phyloP scores from a whole-genome alignment of 352 stramenopile genomes.

The Globisporangium cederbergense region DNA sequence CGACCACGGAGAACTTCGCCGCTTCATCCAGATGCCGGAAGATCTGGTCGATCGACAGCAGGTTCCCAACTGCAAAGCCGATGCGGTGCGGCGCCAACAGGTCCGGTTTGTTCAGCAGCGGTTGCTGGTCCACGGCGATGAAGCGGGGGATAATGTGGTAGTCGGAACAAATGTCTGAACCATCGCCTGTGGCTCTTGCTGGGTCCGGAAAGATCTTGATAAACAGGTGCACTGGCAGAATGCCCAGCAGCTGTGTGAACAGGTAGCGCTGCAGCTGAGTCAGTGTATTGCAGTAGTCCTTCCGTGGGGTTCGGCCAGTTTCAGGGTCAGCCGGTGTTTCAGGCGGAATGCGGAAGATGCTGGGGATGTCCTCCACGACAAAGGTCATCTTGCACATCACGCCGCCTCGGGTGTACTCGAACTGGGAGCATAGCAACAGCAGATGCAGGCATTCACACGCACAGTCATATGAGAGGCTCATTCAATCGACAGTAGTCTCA shows the following conservation, averaged over 20 bases:
- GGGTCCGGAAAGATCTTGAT: conserved; percentile 56
- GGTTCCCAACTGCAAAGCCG: conserved; percentile 66
- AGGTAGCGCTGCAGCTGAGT: conserved; percentile 71
- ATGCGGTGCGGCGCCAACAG: conserved; percentile 69
- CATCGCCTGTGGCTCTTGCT: conserved; percentile 45
- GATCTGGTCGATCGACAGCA: conserved; percentile 63
- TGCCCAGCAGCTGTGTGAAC: conserved; percentile 71
- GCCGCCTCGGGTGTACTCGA: conserved; percentile 74
- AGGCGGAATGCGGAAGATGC: conserved; percentile 30
- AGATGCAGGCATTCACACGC: background rate
- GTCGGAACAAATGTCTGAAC: conserved; percentile 60
- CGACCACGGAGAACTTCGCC: conserved; percentile 39
- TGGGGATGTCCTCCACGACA: conserved; percentile 56
- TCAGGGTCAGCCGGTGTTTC: conserved; percentile 17
- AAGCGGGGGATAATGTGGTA: conserved; percentile 84
- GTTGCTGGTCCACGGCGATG: conserved; percentile 61
- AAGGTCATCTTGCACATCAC: conserved; percentile 82
- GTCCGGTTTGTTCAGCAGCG: conserved; percentile 59
- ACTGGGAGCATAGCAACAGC: conserved; percentile 30
- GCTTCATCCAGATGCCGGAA: conserved; percentile 63
- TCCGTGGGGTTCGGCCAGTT: conserved; percentile 21
- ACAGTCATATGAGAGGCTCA: background rate
- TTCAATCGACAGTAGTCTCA: background rate
- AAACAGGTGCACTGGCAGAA: conserved; percentile 72
- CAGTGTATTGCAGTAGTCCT: conserved; percentile 49